Conservation (phyloP, 176 grass and related monocot genomes). For the Raddia distichophylla region DNA sequence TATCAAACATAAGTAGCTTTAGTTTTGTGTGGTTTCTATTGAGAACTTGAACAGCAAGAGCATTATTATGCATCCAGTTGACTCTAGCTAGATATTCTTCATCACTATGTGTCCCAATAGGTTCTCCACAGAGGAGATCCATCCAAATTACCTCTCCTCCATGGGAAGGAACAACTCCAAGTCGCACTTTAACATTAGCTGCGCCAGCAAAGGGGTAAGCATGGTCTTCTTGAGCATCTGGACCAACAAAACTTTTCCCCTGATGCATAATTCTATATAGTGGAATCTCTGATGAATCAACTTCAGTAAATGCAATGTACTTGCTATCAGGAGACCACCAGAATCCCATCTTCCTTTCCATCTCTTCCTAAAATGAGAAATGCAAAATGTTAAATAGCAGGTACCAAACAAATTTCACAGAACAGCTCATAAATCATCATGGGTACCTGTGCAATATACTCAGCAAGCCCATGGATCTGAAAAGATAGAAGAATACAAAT, state of each 20-base stretch:
- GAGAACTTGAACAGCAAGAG: constrained; percentile 90
- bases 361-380: constrained; percentile 83
- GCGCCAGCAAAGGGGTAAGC: constrained; percentile 96
- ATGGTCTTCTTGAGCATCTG: constrained; percentile 93
- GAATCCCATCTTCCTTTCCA: constrained; percentile 98
- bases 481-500: constrained; percentile 67
- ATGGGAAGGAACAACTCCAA: constrained; percentile 75
- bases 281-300: constrained; percentile 91
- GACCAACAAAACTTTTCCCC: constrained; percentile 80
- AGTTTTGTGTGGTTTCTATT: constrained; percentile 84
- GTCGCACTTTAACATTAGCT: constrained; percentile 84
- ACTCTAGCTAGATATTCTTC: constrained; percentile 96
- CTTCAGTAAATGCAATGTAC: constrained; percentile 87
- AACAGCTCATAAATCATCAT: constrained; percentile 20
- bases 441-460: constrained; percentile 97
- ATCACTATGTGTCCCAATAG: constrained; percentile 51
- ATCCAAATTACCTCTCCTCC: constrained; percentile 92
- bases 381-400: constrained; percentile 36
- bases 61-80: constrained; percentile 86
- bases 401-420: constrained; percentile 23
- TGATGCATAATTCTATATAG: constrained; percentile 99
- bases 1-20: constrained; percentile 90
- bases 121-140: constrained; percentile 82
- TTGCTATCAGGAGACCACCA: constrained; percentile 99
- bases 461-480: constrained; percentile 92